Conservation (phyloP, 2,329 filamentous ascomycete species). For the Bimuria novae-zelandiae region DNA sequence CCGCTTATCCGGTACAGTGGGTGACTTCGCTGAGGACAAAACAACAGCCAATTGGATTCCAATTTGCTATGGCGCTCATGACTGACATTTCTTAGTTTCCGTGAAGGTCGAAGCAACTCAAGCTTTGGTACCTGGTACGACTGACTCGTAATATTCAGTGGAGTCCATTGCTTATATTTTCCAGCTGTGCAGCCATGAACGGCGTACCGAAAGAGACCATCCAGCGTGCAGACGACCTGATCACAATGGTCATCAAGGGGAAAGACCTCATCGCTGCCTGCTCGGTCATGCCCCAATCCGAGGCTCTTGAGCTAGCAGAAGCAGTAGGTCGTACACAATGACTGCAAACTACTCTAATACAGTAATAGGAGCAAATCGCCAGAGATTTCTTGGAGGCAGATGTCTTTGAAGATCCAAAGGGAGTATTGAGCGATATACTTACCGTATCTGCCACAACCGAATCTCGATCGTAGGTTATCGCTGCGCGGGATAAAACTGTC, state of each 20-base stretch:
- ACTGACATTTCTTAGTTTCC: slow-evolving; percentile 48
- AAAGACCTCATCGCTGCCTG: slow-evolving; percentile 78
- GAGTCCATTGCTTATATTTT: slow-evolving; percentile 3
- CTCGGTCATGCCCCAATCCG: slow-evolving; percentile 65
- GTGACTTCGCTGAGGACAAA: no score
- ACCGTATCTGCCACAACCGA: slow-evolving; percentile 16
- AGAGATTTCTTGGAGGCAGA: slow-evolving; percentile 49
- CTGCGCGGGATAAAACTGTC: not conserved
- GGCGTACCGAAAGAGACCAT: slow-evolving; percentile 76
- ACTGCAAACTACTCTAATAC: slow-evolving; percentile 15
- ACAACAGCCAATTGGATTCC: no score
- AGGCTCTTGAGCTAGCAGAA: slow-evolving; percentile 68
- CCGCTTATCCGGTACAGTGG: no score
- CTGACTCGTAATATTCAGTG: not conserved
- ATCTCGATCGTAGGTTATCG: slow-evolving; percentile 11
- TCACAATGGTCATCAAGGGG: slow-evolving; percentile 68
- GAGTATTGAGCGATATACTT: slow-evolving; percentile 47
- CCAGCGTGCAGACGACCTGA: slow-evolving; percentile 74
- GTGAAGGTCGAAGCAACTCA: slow-evolving; percentile 69
- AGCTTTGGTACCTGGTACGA: slow-evolving; percentile 77
- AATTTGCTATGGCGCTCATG: no score
- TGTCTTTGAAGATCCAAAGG: slow-evolving; percentile 39
- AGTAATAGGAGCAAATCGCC: slow-evolving; percentile 47
- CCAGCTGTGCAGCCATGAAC: slow-evolving; percentile 80
- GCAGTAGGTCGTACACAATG: slow-evolving; percentile 57